These are phyloP conservation scores for Rhizoclosmatium hyalinum DNA, from an alignment of 371 early-diverging fungal species.

Conservation along the genomic window DNA sequence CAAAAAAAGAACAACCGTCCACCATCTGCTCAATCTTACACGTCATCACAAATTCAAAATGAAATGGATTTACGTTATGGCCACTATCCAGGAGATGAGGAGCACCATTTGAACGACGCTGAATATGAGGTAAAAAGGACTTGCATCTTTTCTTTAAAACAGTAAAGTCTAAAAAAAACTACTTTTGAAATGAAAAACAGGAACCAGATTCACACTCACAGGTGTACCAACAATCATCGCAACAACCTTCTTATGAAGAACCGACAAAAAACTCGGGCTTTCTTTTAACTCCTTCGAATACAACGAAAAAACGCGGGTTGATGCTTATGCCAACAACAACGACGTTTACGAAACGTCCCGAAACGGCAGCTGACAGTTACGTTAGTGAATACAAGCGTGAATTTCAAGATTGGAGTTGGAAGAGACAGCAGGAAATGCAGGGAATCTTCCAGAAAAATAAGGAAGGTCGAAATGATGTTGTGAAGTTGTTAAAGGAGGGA, in stretches of 20 bases:
- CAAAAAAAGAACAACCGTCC: not conserved
- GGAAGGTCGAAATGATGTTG: not conserved
- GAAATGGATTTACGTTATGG: conserved; percentile 1
- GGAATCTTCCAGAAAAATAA: too few species aligned
- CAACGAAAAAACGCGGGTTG: too few species aligned
- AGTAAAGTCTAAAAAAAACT: too few species aligned
- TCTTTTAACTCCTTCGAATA: too few species aligned
- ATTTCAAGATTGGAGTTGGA: not conserved
- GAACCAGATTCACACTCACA: conserved; percentile 4
- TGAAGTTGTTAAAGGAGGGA: not conserved
- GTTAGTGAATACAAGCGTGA: not conserved
- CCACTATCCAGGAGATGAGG: not conserved
- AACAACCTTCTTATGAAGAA: not conserved
- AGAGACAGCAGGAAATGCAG: not conserved
- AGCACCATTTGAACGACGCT: not conserved
- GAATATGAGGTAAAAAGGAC: not conserved
- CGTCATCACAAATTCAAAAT: conserved; percentile 5
- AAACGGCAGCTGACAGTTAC: not conserved
- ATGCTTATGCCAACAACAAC: not conserved
- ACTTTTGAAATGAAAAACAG: conserved; percentile 3
- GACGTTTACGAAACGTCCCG: not conserved
- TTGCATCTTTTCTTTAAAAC: too few species aligned
- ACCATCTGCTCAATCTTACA: not conserved
- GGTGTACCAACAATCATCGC: not conserved
- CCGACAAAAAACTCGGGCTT: too few species aligned